Evolutionary conservation across 352 stramenopile species (phyloP).

Genomic region (Phytophthora meadii): DNA sequence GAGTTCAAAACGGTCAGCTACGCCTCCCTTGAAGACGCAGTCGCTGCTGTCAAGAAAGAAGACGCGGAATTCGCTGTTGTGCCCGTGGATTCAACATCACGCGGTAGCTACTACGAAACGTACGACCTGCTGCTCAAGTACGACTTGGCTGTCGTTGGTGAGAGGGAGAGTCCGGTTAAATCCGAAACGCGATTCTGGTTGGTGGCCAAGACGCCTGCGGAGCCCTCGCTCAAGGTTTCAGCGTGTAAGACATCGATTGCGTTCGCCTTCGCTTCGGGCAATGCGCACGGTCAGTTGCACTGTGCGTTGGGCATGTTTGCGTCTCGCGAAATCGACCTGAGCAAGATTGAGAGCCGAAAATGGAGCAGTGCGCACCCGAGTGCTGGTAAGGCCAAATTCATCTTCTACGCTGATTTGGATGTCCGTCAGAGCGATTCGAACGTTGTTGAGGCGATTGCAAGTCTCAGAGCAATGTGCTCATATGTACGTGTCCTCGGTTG

Average conservation of each 20-base stretch:
- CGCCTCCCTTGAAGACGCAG: slow-evolving; percentile 50
- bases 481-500: slow-evolving; percentile 88
- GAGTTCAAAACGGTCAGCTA: slow-evolving; percentile 21
- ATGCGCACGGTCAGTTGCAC: slow-evolving; percentile 66
- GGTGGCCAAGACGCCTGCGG: slow-evolving; percentile 62
- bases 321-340: slow-evolving; percentile 64
- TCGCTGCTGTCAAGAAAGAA: slow-evolving; percentile 65
- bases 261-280: slow-evolving; percentile 74
- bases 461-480: slow-evolving; percentile 77
- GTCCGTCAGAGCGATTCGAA: slow-evolving; percentile 62
- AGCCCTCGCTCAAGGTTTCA: slow-evolving; percentile 19
- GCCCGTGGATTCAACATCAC: slow-evolving; percentile 95
- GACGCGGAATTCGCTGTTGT: slow-evolving; percentile 94
- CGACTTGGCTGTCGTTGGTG: slow-evolving; percentile 69
- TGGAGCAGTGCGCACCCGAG: slow-evolving; percentile 39
- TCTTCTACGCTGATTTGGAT: slow-evolving; percentile 81
- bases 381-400: slow-evolving; percentile 55
- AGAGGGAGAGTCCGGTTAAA: slow-evolving; percentile 45
- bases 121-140: slow-evolving; percentile 90
- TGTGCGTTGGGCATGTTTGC: slow-evolving; percentile 72
- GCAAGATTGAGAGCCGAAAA: slow-evolving; percentile 75
- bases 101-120: slow-evolving; percentile 96
- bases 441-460: slow-evolving; percentile 76
- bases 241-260: slow-evolving; percentile 76
- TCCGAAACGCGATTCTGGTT: slow-evolving; percentile 90